phyloP scores from a whole-genome alignment of 192 early-diverging fungal genomes.

The Podila verticillata region DNA sequence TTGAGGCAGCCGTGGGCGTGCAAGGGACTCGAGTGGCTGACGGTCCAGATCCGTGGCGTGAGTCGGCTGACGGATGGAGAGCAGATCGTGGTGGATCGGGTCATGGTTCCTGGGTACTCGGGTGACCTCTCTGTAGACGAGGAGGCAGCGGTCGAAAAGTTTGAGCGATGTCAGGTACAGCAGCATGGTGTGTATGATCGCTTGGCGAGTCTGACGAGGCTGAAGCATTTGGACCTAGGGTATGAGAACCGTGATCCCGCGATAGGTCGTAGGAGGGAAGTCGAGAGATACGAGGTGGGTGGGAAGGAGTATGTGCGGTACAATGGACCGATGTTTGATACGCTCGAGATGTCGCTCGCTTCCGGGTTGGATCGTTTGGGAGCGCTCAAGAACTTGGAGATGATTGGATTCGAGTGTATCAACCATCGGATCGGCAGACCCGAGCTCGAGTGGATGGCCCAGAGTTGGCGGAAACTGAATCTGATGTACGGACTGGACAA shows the following conservation, averaged over 20 bases:
- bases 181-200: too few relatives aligned
- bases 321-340: background rate
- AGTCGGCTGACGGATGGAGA: background rate
- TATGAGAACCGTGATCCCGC: background rate
- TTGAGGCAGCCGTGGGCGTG: background rate
- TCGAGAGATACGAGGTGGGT: too few relatives aligned
- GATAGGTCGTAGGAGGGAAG: background rate
- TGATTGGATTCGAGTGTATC: constrained; percentile 8
- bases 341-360: background rate
- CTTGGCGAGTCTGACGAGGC: background rate
- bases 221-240: background rate
- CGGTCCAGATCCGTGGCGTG: background rate
- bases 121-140: too few relatives aligned
- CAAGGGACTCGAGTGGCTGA: background rate
- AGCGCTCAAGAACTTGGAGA: background rate
- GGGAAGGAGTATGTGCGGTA: background rate
- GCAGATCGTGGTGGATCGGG: background rate
- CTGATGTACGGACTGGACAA: constrained; percentile 1
- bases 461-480: background rate
- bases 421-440: background rate
- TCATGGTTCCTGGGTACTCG: too few relatives aligned
- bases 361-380: background rate
- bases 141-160: too few relatives aligned
- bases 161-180: too few relatives aligned
- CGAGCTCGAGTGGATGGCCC: constrained; percentile 8